Conservation (phyloP, 2,329 filamentous ascomycete species). For the Westerdykella aurantiaca region DNA sequence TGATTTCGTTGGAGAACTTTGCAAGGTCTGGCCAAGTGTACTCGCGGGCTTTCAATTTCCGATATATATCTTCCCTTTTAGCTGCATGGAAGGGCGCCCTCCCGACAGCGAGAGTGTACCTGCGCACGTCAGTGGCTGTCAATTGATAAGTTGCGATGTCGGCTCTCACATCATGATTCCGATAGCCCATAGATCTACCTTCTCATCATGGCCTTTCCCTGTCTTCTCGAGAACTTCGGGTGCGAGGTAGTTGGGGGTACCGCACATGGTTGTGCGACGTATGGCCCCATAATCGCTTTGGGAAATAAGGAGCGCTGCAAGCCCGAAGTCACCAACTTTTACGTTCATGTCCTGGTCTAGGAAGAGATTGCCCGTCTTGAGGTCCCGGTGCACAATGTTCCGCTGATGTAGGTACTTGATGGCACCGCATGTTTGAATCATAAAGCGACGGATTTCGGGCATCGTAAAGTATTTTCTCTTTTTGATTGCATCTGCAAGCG, state of each 20-base stretch:
- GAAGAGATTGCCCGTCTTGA: conserved; percentile 98
- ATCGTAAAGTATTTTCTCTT: conserved; percentile 84
- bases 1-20: conserved; percentile 63
- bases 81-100: conserved; percentile 94
- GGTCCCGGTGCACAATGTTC: conserved; percentile 90
- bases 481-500: conserved; percentile 96
- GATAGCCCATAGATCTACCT: conserved; percentile 97
- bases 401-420: conserved; percentile 97
- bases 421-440: conserved; percentile 89
- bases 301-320: conserved; percentile 85
- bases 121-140: conserved; percentile 36
- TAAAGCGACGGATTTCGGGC: conserved; percentile 88
- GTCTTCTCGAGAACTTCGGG: conserved; percentile 93
- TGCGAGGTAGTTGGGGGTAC: conserved; percentile 96
- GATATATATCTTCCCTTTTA: conserved; percentile 80
- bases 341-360: conserved; percentile 93
- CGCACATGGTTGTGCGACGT: conserved; percentile 87
- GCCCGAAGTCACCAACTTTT: conserved; percentile 94
- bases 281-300: conserved; percentile 78
- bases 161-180: conserved; percentile 81
- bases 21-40: conserved; percentile 72
- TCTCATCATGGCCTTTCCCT: conserved; percentile 91
- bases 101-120: conserved; percentile 93
- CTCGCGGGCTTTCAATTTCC: conserved; percentile 61
- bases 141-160: background rate